Base-by-base conservation (phyloP, 495 filamentous ascomycete species). In the Cercophora sp. region DNA sequence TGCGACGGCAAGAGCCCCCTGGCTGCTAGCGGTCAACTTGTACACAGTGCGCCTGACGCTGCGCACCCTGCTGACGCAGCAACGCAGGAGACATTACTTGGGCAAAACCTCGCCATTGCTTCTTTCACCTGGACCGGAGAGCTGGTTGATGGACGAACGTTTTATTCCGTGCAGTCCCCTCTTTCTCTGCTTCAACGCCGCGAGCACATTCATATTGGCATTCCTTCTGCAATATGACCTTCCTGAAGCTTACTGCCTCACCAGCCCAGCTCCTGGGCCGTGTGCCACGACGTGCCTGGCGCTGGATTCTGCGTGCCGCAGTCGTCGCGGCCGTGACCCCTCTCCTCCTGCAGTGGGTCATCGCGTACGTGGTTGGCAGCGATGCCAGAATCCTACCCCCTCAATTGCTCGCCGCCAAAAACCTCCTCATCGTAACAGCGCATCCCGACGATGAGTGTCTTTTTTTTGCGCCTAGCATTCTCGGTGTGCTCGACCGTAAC, bases 391-490 rank as follows among this genome's bases (percentile, higher is more conserved):
- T 73, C 32, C 58, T 74, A 0, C 70, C 70, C 8, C 62, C 62
- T 5, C 61, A 70, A 36, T 64, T 73, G 13, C 59, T 62, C 8
- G 45, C 49, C 42, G 64, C 70, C 40, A 65, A 62, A 34, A 74
- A 68, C 52, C 58, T 70, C 1, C 42, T 74, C 29, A 56, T 74
- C 51, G 65, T 74, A 15, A 70, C 68, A 27, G 70, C 70, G 1
- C 70, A 74, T 55, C 70, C 70, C 4, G 70, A 74, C 56, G 70
- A 74, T 40, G 70, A 74, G 51, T 72, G 69, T 32, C 59, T 74
- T 11, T 74, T 74, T 49, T 74, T 74, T 46, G 42, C 66, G 1
- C 70, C 70, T 9, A 71, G 61, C 59, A 70, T 72, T 8, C 35
- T 74, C 24, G 63, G 68, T n/a, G 53, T 68, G n/a, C 58, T 70